Evolutionary conservation across 805 yeast genomes (phyloP).

Genomic region (Wickerhamiella cacticola): DNA sequence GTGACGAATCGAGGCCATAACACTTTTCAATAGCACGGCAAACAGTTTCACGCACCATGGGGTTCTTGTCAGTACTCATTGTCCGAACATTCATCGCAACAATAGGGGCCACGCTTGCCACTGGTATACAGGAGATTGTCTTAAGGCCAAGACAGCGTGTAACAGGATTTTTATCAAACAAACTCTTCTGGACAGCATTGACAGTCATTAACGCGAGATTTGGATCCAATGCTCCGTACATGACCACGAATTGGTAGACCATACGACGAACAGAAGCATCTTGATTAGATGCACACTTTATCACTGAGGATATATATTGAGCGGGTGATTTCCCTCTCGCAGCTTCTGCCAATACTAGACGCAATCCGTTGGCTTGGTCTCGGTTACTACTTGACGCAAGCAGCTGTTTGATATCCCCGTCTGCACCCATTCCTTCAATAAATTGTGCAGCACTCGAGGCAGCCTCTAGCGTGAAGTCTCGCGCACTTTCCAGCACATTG

Average conservation of each 20-base stretch:
- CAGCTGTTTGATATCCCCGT: constrained; percentile 52
- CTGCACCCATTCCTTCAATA: constrained; percentile 47
- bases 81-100: constrained; percentile 60
- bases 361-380: constrained; percentile 49
- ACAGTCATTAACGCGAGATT: constrained; percentile 82
- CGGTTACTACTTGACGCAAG: constrained; percentile 59
- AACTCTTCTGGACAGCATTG: constrained; percentile 78
- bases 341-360: constrained; percentile 33
- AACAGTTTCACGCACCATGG: constrained; percentile 67
- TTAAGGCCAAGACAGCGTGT: constrained; percentile 63
- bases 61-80: constrained; percentile 55
- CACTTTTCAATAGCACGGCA: constrained; percentile 62
- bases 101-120: constrained; percentile 72
- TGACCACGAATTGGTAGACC: constrained; percentile 60
- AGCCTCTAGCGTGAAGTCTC: constrained; percentile 67
- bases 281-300: constrained; percentile 68
- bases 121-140: constrained; percentile 70
- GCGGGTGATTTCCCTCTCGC: constrained; percentile 30
- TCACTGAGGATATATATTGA: constrained; percentile 58
- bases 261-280: constrained; percentile 56
- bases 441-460: constrained; percentile 56
- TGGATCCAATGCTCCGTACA: constrained; percentile 73
- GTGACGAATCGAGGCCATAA: constrained; percentile 34
- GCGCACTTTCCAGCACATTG: constrained; percentile 67
- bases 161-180: constrained; percentile 57